These are phyloP conservation scores for Sphaceloma murrayae DNA, from an alignment of 2,329 filamentous ascomycete genomes.

Conservation along the genomic window DNA sequence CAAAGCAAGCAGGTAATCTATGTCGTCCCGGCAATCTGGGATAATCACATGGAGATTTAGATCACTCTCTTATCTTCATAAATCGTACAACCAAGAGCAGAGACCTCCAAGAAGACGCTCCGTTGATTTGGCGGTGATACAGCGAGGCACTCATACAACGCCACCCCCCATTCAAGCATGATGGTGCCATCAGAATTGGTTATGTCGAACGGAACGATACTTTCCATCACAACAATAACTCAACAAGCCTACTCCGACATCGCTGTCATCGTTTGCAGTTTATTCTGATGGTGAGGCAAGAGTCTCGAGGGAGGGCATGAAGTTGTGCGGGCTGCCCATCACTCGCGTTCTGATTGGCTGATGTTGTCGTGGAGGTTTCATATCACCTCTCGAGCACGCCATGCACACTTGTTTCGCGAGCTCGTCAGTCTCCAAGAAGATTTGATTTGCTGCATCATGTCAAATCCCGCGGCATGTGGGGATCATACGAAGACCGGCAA, in stretches of 20 bases:
- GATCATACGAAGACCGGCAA: too few species aligned
- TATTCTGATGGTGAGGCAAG: too few species aligned
- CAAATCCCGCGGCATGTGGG: too few species aligned
- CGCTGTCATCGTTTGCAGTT: too few species aligned
- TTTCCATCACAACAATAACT: not conserved
- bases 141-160: too few species aligned
- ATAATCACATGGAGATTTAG: not conserved
- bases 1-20: not conserved
- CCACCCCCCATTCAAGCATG: too few species aligned
- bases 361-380: not conserved
- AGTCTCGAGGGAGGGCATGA: too few species aligned
- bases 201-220: constrained; percentile 1
- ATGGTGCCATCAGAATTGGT: constrained; percentile 2
- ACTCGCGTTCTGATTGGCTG: constrained; percentile 2
- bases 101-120: too few species aligned
- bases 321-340: not conserved
- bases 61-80: not conserved
- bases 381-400: constrained; percentile 10
- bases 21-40: constrained; percentile 1
- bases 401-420: constrained; percentile 9
- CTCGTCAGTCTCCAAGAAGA: not conserved
- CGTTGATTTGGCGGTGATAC: too few species aligned
- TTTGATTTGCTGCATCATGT: too few species aligned
- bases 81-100: too few species aligned
- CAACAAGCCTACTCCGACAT: not conserved